Conservation (phyloP, 352 stramenopile genomes). For the Phytophthora rubi region DNA sequence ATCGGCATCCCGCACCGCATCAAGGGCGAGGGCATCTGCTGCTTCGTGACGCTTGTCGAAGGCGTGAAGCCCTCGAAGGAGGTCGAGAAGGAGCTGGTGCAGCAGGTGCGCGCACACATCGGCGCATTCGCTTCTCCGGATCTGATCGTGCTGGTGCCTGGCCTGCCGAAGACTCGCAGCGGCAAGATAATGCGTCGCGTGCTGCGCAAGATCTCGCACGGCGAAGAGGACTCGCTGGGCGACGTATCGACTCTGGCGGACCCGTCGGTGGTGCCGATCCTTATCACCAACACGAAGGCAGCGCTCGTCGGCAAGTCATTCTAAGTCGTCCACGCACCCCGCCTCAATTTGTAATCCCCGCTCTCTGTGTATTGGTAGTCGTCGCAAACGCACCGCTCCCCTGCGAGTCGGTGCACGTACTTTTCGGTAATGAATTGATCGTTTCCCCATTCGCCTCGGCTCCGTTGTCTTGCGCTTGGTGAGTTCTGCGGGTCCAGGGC, state of each 20-base stretch:
- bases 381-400: slow-evolving; percentile 54
- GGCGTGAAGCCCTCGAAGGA: slow-evolving; percentile 71
- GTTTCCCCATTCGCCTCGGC: slow-evolving; percentile 11
- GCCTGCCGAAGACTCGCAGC: slow-evolving; percentile 95
- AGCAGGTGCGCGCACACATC: slow-evolving; percentile 92
- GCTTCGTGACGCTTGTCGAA: slow-evolving; percentile 92
- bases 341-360: slow-evolving; percentile 52
- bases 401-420: slow-evolving; percentile 69
- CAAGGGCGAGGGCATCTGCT: slow-evolving; percentile 97
- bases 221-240: slow-evolving; percentile 94
- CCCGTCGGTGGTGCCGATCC: slow-evolving; percentile 93
- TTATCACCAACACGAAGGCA: slow-evolving; percentile 92
- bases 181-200: slow-evolving; percentile 99
- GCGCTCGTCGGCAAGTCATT: slow-evolving; percentile 72
- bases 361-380: slow-evolving; percentile 36
- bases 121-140: slow-evolving; percentile 97
- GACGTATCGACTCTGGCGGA: slow-evolving; percentile 97
- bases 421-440: slow-evolving; percentile 31
- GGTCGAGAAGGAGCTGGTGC: slow-evolving; percentile 74
- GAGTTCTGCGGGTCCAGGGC: slow-evolving; percentile 22
- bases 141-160: slow-evolving; percentile 91
- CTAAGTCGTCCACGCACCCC: slow-evolving; percentile 42
- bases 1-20: slow-evolving; percentile 96
- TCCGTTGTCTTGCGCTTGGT: background rate
- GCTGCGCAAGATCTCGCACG: slow-evolving; percentile 97